phyloP scores from a whole-genome alignment of 2,329 filamentous ascomycete species.

The Pestalotiopsis sp. region DNA sequence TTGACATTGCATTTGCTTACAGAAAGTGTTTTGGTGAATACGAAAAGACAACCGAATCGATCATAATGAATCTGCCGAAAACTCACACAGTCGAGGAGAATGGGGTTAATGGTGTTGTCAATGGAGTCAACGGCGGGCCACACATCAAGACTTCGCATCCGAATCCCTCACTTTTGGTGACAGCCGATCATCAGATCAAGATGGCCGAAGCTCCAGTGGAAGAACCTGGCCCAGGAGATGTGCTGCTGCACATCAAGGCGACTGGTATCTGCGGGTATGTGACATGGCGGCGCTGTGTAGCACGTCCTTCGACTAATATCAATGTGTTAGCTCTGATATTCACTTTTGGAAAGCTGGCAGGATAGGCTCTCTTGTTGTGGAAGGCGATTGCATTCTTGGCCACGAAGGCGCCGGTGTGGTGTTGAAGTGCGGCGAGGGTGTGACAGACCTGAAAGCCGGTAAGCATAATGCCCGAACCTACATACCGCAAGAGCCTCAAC shows the following conservation, averaged over 20 bases:
- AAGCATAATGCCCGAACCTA: conserved; percentile 10
- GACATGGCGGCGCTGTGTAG: background rate
- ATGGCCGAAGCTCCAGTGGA: conserved; percentile 58
- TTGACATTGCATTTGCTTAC: background rate
- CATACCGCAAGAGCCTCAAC: background rate
- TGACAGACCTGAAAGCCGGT: conserved; percentile 52
- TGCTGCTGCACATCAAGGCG: conserved; percentile 62
- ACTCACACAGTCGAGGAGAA: background rate
- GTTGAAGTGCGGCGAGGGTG: conserved; percentile 56
- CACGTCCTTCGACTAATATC: background rate
- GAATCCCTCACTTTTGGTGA: conserved; percentile 62
- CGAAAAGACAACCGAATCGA: background rate
- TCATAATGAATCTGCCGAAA: background rate
- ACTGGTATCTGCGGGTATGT: conserved; percentile 66
- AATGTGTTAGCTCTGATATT: conserved; percentile 57
- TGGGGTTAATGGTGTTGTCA: background rate
- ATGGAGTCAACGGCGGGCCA: background rate
- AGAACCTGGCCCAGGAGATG: conserved; percentile 55
- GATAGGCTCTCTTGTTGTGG: conserved; percentile 64
- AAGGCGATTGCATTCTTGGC: conserved; percentile 66
- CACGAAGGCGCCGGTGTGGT: conserved; percentile 67
- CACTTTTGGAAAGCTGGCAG: conserved; percentile 69
- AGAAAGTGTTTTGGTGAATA: background rate
- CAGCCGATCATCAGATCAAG: conserved; percentile 61
- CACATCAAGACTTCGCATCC: conserved; percentile 11